Base-by-base conservation (phyloP, 495 filamentous ascomycete genomes). In the Penicillium desertorum region DNA sequence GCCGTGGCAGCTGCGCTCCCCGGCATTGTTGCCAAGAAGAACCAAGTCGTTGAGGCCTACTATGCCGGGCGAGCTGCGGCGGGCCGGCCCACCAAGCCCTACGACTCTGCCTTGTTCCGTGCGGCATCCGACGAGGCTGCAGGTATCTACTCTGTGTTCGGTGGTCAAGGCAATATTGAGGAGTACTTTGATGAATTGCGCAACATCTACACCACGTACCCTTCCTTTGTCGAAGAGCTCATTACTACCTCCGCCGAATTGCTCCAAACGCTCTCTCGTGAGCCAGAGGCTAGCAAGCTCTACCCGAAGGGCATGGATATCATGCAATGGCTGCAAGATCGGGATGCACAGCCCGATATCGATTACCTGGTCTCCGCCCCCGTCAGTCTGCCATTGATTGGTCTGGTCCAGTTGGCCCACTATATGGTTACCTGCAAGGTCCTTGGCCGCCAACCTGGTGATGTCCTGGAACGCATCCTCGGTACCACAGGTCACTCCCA, bases 81-180 rank as follows among this genome's bases (percentile, higher is more conserved):
- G 39, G 89, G 89, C 58, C 83, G 94, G 54, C 83, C 88, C 25
- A 90, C 93, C 63, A 92, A 88, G 72, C 77, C 88, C 23, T 94
- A 98, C 67, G 88, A 96, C 63, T 98, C 95, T 30, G 94, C 94
- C 14, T 82, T 99, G 23, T 85, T 97, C 68, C 86, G 95, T 19
- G 92, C 92, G 20, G 92, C 90, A 4, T 85, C 83, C 4, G 92
- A 97, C 43, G 83, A 81, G 39, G 80, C 81, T 34, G 93, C 91
- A 7, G 84, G 78, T 54, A 79, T 98, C 42, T 98, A 96, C 77
- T 90, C 85, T 48, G 89, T 99, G 56, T 97, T 97, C 60, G 95
- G 95, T 45, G 95, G 95, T n/a, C 95, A 99, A 70, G 95, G 95
- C 52, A 99, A 98, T 71, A 97, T 98, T 57, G 92, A 98, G 71